Evolutionary conservation across 164 flowering plant species (phyloP).

Genomic region (Echeveria elegans): DNA sequence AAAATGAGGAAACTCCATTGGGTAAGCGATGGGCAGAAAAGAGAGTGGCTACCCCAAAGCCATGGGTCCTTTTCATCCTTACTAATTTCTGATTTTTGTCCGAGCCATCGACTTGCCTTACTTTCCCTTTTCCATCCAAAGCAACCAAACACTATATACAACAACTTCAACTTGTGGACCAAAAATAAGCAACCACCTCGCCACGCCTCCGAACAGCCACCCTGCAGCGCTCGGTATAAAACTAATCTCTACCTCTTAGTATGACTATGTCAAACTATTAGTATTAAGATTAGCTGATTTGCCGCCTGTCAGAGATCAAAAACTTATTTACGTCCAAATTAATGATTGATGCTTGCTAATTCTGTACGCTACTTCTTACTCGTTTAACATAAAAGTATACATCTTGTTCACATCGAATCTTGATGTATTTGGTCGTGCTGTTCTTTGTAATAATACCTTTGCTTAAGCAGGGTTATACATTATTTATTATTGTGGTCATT

Average conservation of each 20-base stretch:
- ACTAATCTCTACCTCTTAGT: not conserved
- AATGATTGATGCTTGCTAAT: not conserved
- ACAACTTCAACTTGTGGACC: constrained; percentile 3
- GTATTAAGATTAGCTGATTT: too few relatives aligned
- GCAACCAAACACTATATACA: not conserved
- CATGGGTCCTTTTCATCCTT: constrained; percentile 4
- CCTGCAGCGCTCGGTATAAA: not conserved
- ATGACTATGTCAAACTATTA: not conserved
- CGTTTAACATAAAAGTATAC: not conserved
- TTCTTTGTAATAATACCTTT: too few relatives aligned
- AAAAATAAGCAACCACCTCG: constrained; percentile 1
- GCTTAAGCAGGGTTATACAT: not conserved
- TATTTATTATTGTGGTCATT: not conserved
- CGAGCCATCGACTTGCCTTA: not conserved
- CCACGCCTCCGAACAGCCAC: constrained; percentile 2
- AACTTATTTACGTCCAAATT: too few relatives aligned
- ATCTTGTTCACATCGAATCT: too few relatives aligned
- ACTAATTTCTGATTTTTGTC: constrained; percentile 2
- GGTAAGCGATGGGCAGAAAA: not conserved
- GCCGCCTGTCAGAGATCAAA: too few relatives aligned
- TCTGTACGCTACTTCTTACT: too few relatives aligned
- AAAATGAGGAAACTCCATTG: not conserved
- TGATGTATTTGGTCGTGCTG: too few relatives aligned
- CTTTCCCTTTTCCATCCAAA: not conserved
- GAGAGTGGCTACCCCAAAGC: not conserved